phyloP scores from a whole-genome alignment of 2,329 filamentous ascomycete genomes.

The Pseudopyricularia cyperi region DNA sequence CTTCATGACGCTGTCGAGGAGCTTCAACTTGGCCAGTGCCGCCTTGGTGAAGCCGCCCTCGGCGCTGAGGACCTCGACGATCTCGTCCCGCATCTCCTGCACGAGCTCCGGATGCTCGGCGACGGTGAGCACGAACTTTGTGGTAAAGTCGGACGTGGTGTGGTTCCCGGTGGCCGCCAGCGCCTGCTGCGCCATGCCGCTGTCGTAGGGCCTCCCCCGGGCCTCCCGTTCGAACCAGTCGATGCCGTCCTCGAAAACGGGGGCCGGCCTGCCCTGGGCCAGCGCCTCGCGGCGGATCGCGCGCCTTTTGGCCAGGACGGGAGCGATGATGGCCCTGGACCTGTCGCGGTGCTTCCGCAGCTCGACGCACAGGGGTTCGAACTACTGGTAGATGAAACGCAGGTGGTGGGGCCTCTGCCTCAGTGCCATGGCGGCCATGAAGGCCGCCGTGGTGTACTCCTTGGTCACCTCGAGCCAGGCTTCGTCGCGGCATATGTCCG shows the following conservation, averaged over 20 bases:
- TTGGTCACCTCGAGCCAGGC: slow-evolving; percentile 31
- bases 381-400: slow-evolving; percentile 27
- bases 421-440: slow-evolving; percentile 22
- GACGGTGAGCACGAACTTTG: slow-evolving; percentile 21
- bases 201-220: background rate
- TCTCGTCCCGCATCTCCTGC: slow-evolving; percentile 37
- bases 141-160: slow-evolving; percentile 2
- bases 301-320: slow-evolving; percentile 15
- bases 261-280: background rate
- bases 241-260: background rate
- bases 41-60: slow-evolving; percentile 15
- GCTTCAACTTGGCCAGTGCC: slow-evolving; percentile 18
- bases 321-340: slow-evolving; percentile 16
- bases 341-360: slow-evolving; percentile 19
- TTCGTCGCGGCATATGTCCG: slow-evolving; percentile 29
- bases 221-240: slow-evolving; percentile 2
- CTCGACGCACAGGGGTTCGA: slow-evolving; percentile 24
- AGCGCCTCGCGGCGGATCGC: background rate
- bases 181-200: background rate
- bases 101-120: slow-evolving; percentile 35
- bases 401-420: slow-evolving; percentile 24
- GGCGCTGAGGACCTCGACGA: slow-evolving; percentile 21
- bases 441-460: slow-evolving; percentile 27
- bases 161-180: background rate
- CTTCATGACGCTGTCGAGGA: slow-evolving; percentile 18